Evolutionary conservation across 805 yeast genomes (phyloP).

Genomic region (Candida tammaniensis): DNA sequence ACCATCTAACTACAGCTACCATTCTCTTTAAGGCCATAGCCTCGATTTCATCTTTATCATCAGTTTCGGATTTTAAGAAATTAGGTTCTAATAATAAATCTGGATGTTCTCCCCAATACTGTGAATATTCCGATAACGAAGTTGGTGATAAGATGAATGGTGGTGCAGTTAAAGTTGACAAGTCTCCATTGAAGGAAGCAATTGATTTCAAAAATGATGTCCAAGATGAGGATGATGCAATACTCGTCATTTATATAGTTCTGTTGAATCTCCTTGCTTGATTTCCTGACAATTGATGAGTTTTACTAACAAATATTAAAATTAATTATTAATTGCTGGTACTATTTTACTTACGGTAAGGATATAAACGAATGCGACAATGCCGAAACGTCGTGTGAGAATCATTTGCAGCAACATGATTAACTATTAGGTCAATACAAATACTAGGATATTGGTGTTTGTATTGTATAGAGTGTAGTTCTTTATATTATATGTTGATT

Average conservation of each 20-base stretch:
- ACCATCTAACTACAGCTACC: constrained; percentile 86
- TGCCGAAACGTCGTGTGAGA: too few relatives aligned
- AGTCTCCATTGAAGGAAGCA: constrained; percentile 90
- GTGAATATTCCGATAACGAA: constrained; percentile 86
- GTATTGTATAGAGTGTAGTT: too few relatives aligned
- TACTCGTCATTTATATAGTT: constrained; percentile 19
- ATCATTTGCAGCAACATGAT: too few relatives aligned
- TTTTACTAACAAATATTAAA: too few relatives aligned
- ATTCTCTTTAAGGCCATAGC: constrained; percentile 61
- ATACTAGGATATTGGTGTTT: too few relatives aligned
- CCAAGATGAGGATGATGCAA: constrained; percentile 56
- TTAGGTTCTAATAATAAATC: constrained; percentile 76
- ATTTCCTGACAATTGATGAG: too few relatives aligned
- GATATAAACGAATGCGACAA: constrained; percentile 1
- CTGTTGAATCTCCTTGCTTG: too few relatives aligned
- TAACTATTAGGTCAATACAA: too few relatives aligned
- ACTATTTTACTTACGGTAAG: too few relatives aligned
- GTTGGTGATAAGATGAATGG: constrained; percentile 92
- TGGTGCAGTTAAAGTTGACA: constrained; percentile 93
- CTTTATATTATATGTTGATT: too few relatives aligned
- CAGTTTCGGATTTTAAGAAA: constrained; percentile 38
- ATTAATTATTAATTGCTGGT: too few relatives aligned
- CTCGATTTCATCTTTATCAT: constrained; percentile 33
- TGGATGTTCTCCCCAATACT: constrained; percentile 94
- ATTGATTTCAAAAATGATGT: constrained; percentile 85